Conservation (phyloP, 768 basidiomycete genomes). For the Pisolithus tinctorius region DNA sequence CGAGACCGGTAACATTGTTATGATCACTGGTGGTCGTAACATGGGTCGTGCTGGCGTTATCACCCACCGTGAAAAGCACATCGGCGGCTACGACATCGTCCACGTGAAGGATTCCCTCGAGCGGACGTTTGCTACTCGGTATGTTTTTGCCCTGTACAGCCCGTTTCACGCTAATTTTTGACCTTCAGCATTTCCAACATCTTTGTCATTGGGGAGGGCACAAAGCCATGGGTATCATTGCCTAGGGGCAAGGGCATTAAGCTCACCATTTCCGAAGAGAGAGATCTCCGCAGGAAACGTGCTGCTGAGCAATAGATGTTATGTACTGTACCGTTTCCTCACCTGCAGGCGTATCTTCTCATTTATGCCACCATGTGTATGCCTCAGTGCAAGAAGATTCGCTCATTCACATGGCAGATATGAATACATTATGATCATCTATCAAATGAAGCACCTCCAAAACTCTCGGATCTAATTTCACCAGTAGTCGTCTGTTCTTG, state of each 20-base stretch:
- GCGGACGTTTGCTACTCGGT: conserved; percentile 97
- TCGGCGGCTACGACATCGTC: conserved; percentile 98
- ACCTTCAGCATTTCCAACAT: conserved; percentile 82
- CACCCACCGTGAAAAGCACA: conserved; percentile 93
- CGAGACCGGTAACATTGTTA: conserved; percentile 94
- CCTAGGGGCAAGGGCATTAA: conserved; percentile 98
- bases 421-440: conserved; percentile 7
- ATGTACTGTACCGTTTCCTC: neutral
- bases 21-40: conserved; percentile 99
- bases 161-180: neutral
- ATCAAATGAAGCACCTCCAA: neutral
- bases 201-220: conserved; percentile 94
- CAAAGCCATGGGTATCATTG: conserved; percentile 93
- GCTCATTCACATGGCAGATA: conserved; percentile 9
- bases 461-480: conserved; percentile 10
- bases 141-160: conserved; percentile 21
- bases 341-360: neutral
- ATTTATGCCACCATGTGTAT: conserved; percentile 12
- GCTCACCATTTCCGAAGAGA: conserved; percentile 94
- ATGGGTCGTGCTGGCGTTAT: conserved; percentile 98
- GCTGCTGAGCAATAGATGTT: conserved; percentile 57
- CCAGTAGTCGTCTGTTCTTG: conserved; percentile 43
- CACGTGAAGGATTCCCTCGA: conserved; percentile 95
- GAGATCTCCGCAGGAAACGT: conserved; percentile 85
- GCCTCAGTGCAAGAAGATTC: conserved; percentile 5